phyloP scores from a whole-genome alignment of 768 basidiomycete species.

The Leccinum incarnatum region DNA sequence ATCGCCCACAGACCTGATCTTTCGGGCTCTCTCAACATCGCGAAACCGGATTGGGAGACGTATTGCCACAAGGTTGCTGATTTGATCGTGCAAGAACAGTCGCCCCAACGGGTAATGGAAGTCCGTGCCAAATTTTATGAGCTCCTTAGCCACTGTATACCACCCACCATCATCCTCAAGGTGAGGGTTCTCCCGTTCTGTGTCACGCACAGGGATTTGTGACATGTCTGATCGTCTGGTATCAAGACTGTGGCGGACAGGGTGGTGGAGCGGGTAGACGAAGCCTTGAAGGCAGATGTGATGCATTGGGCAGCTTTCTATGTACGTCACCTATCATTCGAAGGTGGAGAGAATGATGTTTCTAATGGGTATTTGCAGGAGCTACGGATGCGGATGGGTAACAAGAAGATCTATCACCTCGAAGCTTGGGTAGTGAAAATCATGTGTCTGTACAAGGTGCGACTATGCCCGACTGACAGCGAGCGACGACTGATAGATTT shows the following conservation, averaged over 20 bases:
- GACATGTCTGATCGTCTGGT: constrained; percentile 3
- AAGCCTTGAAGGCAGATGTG: constrained; percentile 85
- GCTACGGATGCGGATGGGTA: constrained; percentile 90
- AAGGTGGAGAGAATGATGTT: neutral
- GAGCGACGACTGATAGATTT: neutral
- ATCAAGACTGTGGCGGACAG: constrained; percentile 87
- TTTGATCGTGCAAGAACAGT: constrained; percentile 85
- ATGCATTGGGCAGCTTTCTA: constrained; percentile 99
- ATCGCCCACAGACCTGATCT: constrained; percentile 65
- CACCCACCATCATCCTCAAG: constrained; percentile 88
- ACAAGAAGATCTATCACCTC: constrained; percentile 93
- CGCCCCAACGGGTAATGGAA: constrained; percentile 85
- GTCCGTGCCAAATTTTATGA: constrained; percentile 94
- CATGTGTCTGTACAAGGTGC: constrained; percentile 87
- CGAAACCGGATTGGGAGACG: constrained; percentile 99
- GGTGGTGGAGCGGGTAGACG: constrained; percentile 85
- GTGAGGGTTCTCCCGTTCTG: constrained; percentile 38
- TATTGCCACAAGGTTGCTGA: constrained; percentile 93
- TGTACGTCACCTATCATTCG: constrained; percentile 43
- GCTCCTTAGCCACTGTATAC: constrained; percentile 94
- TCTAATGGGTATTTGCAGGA: constrained; percentile 51
- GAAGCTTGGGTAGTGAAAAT: constrained; percentile 98
- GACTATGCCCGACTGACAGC: neutral
- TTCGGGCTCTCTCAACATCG: constrained; percentile 72
- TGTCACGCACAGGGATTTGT: neutral